Evolutionary conservation across 495 filamentous ascomycete species (phyloP), one percentile per base, ranked within the genome.

Genomic region (Daldinia decipiens): DNA sequence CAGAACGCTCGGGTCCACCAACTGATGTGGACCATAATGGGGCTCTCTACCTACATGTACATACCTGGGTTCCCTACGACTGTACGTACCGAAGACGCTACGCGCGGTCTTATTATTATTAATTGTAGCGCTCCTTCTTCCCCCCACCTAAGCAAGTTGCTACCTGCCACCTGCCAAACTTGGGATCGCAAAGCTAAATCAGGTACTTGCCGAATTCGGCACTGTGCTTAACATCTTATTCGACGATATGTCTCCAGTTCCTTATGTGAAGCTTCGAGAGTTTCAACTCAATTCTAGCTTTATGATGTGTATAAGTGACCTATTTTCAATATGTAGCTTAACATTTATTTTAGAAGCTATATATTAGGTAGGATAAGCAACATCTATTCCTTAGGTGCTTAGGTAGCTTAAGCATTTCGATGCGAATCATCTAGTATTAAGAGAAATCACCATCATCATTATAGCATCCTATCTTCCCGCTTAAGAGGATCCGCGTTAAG

Each of bases 161-260:
- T 51, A 68, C 43, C 55, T 65, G 61, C 68, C 68, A 65, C 47
- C 68, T 69, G 62, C 70, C 61, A 72, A 34, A 65, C 60, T 47
- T 13, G 40, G 61, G 24, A 27, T 55, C 39, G 40, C 52, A 65
- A 17, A 21, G 43, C 62, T 66, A 62, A 69, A 69, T 68, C 38
- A 73, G 65, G 70, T 65, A 73, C 62, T 68, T 73, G 12, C 70
- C 70, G 15, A 47, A 73, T 73, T 73, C 65, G 65, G 65, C 70
- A 73, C 70, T 73, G 70, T 73, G 70, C 65, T 65, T 43, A 53
- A 58, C 54, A 31, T 69, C 62, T 65, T 34, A 73, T 73, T 69
- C 65, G 70, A 69, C 43, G 43, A 24, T 47, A 11, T 12, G 8
- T 47, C 43, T 24, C 9, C 19, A 24, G 43, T 47, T 47, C 11